Percentiles rank a stretch among this genome's conserved stretches.
These are phyloP conservation scores for Marsdenia floribunda DNA, from an alignment of 257 asterid genomes.

Conservation along the genomic window DNA sequence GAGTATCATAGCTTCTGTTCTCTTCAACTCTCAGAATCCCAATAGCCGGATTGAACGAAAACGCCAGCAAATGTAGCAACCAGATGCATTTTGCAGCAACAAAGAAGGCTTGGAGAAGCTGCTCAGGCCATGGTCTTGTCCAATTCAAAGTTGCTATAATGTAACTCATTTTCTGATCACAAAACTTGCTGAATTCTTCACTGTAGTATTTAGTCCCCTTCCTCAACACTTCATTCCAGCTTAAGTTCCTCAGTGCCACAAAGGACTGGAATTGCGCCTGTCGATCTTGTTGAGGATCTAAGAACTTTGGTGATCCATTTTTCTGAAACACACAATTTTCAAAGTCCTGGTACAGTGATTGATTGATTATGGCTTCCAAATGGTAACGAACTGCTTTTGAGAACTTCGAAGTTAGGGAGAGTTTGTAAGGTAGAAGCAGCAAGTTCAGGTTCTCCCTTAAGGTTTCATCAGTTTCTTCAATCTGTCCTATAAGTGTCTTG, in stretches of 20 bases:
- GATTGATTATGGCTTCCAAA: slow-evolving; percentile 77
- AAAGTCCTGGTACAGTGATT: slow-evolving; percentile 70
- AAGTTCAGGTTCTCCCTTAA: slow-evolving; percentile 50
- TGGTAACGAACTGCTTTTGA: slow-evolving; percentile 58
- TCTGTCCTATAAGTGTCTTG: slow-evolving; percentile 52
- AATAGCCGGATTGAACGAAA: slow-evolving; percentile 58
- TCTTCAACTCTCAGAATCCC: slow-evolving; percentile 64
- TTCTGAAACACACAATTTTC: slow-evolving; percentile 75
- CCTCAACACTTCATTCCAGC: slow-evolving; percentile 83
- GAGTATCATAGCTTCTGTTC: slow-evolving; percentile 44
- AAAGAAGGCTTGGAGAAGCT: slow-evolving; percentile 85
- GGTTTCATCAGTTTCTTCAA: slow-evolving; percentile 43
- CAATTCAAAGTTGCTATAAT: slow-evolving; percentile 54
- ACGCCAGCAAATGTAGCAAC: slow-evolving; percentile 88
- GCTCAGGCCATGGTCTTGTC: slow-evolving; percentile 92
- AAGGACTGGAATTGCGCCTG: slow-evolving; percentile 60
- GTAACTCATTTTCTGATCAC: slow-evolving; percentile 88
- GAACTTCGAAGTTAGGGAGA: slow-evolving; percentile 52
- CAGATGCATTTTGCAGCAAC: slow-evolving; percentile 87
- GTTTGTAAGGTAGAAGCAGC: slow-evolving; percentile 58
- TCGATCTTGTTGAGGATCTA: slow-evolving; percentile 69
- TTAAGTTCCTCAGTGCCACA: slow-evolving; percentile 64
- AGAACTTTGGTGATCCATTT: slow-evolving; percentile 54
- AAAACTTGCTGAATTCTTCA: slow-evolving; percentile 80
- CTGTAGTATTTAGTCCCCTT: slow-evolving; percentile 90